These are phyloP conservation scores for Farysia itapuensis DNA, from an alignment of 1,284 basidiomycete species.

Conservation along the genomic window DNA sequence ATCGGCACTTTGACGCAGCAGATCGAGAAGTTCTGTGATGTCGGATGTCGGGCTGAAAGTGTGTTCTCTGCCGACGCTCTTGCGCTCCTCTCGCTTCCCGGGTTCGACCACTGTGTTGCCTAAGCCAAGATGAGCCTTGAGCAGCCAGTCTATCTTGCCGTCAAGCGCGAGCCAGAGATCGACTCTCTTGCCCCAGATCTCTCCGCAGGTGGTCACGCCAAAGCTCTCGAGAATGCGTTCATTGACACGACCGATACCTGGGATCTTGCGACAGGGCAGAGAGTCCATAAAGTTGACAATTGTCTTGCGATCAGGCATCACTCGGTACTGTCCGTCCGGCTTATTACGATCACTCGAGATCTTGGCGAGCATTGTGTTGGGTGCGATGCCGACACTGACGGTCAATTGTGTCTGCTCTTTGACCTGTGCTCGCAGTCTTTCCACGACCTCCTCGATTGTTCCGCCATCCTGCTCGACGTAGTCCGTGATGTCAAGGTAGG, in stretches of 20 bases:
- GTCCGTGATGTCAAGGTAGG: constrained; percentile 77
- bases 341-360: constrained; percentile 81
- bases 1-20: constrained; percentile 39
- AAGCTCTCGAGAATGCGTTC: constrained; percentile 52
- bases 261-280: constrained; percentile 53
- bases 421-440: constrained; percentile 53
- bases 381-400: constrained; percentile 73
- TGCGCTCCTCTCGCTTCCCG: constrained; percentile 46
- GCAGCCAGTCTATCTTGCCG: constrained; percentile 45
- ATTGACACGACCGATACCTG: constrained; percentile 56
- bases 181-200: constrained; percentile 51
- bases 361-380: constrained; percentile 69
- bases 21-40: constrained; percentile 15
- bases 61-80: constrained; percentile 55
- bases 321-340: constrained; percentile 51
- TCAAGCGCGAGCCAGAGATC: constrained; percentile 47
- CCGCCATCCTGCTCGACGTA: constrained; percentile 73
- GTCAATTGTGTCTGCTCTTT: constrained; percentile 67
- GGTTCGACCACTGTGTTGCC: constrained; percentile 48
- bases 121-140: constrained; percentile 49
- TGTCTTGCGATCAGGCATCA: constrained; percentile 36
- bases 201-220: constrained; percentile 50
- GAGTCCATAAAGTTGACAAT: constrained; percentile 49
- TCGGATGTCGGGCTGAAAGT: constrained; percentile 54
- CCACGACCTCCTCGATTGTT: constrained; percentile 73